Evolutionary conservation across 1,284 basidiomycete genomes (phyloP).

Genomic region (Pascua sp.): DNA sequence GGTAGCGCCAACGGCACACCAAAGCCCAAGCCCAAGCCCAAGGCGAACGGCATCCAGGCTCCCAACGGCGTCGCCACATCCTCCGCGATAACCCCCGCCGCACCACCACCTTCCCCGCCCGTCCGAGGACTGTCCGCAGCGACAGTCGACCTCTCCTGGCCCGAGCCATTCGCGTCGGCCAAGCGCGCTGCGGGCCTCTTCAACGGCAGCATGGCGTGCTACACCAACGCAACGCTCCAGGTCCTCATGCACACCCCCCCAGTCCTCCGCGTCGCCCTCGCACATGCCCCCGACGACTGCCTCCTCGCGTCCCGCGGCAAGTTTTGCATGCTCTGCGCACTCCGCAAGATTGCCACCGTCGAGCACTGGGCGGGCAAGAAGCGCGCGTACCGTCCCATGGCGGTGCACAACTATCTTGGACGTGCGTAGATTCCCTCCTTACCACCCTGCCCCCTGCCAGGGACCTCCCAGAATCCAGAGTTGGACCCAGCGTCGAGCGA

Average conservation of each 20-base stretch:
- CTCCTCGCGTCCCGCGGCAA: conserved; percentile 21
- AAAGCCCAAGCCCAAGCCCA: conserved; percentile 1
- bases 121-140: background rate
- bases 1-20: conserved; percentile 8
- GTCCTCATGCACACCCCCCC: conserved; percentile 92
- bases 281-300: conserved; percentile 49
- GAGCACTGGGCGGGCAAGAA: conserved; percentile 32
- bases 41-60: background rate
- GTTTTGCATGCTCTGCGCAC: conserved; percentile 75
- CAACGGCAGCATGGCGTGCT: conserved; percentile 97
- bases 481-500: too few species aligned
- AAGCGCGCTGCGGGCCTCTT: conserved; percentile 59
- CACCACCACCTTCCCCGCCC: background rate
- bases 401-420: conserved; percentile 65
- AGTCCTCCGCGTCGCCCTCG: conserved; percentile 65
- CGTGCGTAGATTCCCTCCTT: conserved; percentile 54
- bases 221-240: conserved; percentile 92
- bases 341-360: conserved; percentile 51
- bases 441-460: too few species aligned
- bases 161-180: conserved; percentile 17
- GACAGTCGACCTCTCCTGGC: conserved; percentile 31
- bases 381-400: conserved; percentile 54
- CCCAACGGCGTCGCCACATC: background rate
- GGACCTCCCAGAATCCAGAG: too few species aligned
- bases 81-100: background rate